Evolutionary conservation across 73 alveolate genomes (phyloP), one percentile per base, ranked within the genome.

Genomic region (Uronychia binucleata): DNA sequence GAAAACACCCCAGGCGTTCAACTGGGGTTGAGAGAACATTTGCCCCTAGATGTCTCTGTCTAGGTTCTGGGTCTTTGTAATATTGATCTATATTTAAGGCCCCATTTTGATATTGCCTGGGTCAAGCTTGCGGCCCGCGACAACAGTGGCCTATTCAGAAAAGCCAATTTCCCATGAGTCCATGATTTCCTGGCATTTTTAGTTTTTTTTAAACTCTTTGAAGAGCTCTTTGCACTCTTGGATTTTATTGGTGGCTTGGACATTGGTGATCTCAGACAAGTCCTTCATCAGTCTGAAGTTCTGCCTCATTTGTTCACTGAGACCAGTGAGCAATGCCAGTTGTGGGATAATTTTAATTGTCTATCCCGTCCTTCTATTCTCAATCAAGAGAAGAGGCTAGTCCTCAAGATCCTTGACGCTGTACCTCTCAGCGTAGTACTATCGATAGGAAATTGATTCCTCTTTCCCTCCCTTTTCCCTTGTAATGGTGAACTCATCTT

Each of bases 281-380:
- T 91, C 94, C 84, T 94, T 97, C 99, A 96, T 97, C 31, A 97
- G 83, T 58, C 90, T 92, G 87, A 96, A 95, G 84, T 97, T 98
- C 75, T 93, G 88, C 81, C 99, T 95, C 91, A 95, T 88, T 58
- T 93, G 95, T 80, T 97, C 99, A 27, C 98, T 93, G 75, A 96
- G 90, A n/a, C 99, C 99, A 5, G 99, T 96, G 97, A 96, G 92
- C 26, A 86, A 88, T 57, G 97, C 93, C 34, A 93, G 86, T 77
- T 95, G 97, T 8, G 98, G 98, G 26, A 95, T 87, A 74, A 95
- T 88, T 34, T 77, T 75, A n/a, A 90, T 86, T 83, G 80, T 58
- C 0, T 78, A 26, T 1, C 79, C 83, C 0, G 89, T 86, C 80
- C 77, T 90, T 78, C 79, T 83, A 76, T 79, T 88, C 35, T 79